These are phyloP conservation scores for Sporisorium scitamineum DNA, from an alignment of 1,284 basidiomycete genomes.

Conservation along the genomic window DNA sequence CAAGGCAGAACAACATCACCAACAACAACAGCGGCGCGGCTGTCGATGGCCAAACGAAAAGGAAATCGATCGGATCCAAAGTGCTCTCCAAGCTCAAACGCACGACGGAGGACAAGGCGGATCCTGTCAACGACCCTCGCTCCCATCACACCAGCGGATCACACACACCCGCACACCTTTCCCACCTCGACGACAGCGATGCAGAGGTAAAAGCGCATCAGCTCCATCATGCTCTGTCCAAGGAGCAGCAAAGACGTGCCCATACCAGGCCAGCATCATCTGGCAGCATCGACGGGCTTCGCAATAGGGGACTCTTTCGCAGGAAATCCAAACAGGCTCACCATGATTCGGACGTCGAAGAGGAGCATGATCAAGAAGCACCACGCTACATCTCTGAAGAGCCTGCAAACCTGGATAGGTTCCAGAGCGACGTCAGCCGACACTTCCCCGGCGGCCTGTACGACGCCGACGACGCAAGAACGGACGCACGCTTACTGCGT, in stretches of 20 bases:
- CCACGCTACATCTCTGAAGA: conserved; percentile 15
- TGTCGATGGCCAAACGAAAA: conserved; percentile 3
- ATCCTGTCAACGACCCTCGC: not conserved
- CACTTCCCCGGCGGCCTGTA: conserved; percentile 50
- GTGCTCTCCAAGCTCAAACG: conserved; percentile 38
- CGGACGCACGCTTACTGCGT: conserved; percentile 6
- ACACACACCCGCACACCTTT: conserved; percentile 6
- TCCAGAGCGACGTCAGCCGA: conserved; percentile 13
- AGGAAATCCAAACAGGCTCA: conserved; percentile 7
- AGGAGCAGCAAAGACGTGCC: conserved; percentile 20
- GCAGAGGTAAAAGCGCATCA: conserved; percentile 4
- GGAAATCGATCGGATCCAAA: conserved; percentile 45
- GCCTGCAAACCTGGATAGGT: conserved; percentile 6
- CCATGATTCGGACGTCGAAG: conserved; percentile 18
- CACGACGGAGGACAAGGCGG: conserved; percentile 11
- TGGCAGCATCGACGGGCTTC: conserved; percentile 20
- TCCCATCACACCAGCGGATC: conserved; percentile 24
- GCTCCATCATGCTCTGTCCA: conserved; percentile 21
- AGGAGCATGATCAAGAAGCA: not conserved
- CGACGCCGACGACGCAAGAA: conserved; percentile 4
- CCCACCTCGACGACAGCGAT: not conserved
- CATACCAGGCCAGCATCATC: conserved; percentile 19
- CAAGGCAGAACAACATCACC: not conserved
- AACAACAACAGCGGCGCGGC: not conserved
- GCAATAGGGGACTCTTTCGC: conserved; percentile 18